Percentiles rank a stretch among this genome's conserved stretches.
phyloP scores from a whole-genome alignment of 2,329 filamentous ascomycete genomes.

The Diaporthe sp. region DNA sequence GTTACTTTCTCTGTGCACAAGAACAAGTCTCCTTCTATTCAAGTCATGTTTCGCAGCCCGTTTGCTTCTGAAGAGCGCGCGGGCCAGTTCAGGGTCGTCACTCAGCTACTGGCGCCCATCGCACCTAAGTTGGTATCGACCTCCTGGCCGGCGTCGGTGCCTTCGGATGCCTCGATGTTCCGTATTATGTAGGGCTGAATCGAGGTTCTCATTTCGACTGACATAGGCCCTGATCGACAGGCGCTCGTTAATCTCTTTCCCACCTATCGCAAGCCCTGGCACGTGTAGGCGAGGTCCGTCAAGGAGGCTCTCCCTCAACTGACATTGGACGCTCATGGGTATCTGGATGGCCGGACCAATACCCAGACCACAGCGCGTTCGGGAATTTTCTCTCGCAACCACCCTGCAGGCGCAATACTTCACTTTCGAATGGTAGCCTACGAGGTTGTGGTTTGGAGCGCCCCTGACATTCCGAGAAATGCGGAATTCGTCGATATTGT shows the following conservation, averaged over 20 bases:
- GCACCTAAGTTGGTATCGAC: neutral
- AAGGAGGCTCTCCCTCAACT: conserved; percentile 3
- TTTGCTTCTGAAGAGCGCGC: neutral
- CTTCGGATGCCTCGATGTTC: conserved; percentile 7
- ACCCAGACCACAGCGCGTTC: neutral
- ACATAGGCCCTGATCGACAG: conserved; percentile 21
- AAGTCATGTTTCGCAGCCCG: neutral
- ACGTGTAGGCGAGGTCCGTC: conserved; percentile 37
- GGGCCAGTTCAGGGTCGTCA: neutral
- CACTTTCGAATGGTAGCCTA: neutral
- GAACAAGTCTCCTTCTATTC: neutral
- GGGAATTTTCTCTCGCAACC: neutral
- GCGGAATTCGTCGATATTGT: conserved; percentile 24
- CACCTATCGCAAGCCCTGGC: conserved; percentile 17
- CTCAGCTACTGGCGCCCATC: neutral
- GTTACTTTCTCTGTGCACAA: neutral
- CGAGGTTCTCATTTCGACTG: conserved; percentile 2
- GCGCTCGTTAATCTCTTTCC: conserved; percentile 27
- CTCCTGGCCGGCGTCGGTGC: neutral
- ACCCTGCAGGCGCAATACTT: conserved; percentile 15
- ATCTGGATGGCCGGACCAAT: conserved; percentile 14
- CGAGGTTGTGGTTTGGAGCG: neutral
- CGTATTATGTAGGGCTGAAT: conserved; percentile 24
- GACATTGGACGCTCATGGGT: neutral
- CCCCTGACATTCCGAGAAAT: neutral